These are phyloP conservation scores for Aspergillus quadricinctus DNA, from an alignment of 2,329 filamentous ascomycete species.

Conservation along the genomic window DNA sequence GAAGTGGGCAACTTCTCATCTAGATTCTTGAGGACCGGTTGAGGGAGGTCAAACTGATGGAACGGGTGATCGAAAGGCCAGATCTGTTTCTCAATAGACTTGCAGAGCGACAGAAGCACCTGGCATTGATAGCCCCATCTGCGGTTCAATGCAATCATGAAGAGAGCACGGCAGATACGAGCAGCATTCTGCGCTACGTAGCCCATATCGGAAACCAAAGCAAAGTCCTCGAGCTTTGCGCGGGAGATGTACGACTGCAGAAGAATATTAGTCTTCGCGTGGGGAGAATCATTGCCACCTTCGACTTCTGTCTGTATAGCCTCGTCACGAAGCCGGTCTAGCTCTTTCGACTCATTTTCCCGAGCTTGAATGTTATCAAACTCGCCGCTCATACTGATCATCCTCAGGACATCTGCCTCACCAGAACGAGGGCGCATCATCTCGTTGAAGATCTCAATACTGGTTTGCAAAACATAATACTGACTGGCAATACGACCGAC, in stretches of 20 bases:
- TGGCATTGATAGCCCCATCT: conserved; percentile 95
- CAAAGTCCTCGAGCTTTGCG: conserved; percentile 86
- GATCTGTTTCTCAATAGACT: conserved; percentile 92
- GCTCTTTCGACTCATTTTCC: conserved; percentile 83
- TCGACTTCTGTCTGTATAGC: conserved; percentile 73
- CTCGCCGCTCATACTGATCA: conserved; percentile 97
- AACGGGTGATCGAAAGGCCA: conserved; percentile 96
- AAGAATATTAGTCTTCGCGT: conserved; percentile 93
- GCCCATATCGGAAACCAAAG: conserved; percentile 81
- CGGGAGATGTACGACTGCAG: conserved; percentile 91
- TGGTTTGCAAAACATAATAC: conserved; percentile 90
- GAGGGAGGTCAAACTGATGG: conserved; percentile 87
- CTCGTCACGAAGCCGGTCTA: conserved; percentile 68
- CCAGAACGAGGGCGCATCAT: conserved; percentile 84
- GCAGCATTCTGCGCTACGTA: conserved; percentile 96
- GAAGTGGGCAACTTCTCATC: conserved; percentile 70
- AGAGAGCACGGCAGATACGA: conserved; percentile 87
- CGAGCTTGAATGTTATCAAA: conserved; percentile 95
- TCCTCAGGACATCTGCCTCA: conserved; percentile 87
- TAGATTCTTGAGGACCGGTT: conserved; percentile 75
- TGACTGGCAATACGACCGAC: conserved; percentile 95
- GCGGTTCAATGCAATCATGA: conserved; percentile 95
- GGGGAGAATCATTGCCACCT: conserved; percentile 61
- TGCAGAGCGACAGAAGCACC: conserved; percentile 84
- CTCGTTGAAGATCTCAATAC: conserved; percentile 91